These are phyloP conservation scores for Bipolaris zeicola DNA, from an alignment of 2,329 filamentous ascomycete species.

Conservation along the genomic window DNA sequence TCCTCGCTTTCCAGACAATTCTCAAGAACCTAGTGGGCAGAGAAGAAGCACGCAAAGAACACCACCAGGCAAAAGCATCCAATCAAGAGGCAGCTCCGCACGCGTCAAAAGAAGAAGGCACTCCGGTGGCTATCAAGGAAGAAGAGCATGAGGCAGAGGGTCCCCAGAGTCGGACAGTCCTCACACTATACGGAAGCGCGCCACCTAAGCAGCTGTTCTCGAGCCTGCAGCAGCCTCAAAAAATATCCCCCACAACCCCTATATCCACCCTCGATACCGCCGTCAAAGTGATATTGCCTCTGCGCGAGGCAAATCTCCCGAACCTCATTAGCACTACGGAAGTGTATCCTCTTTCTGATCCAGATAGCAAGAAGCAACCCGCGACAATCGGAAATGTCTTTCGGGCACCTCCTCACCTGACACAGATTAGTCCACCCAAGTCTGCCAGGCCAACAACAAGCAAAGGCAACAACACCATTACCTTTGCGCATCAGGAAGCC, in stretches of 20 bases:
- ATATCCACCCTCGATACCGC: slow-evolving; percentile 47
- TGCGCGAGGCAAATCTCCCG: slow-evolving; percentile 72
- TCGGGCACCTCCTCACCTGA: slow-evolving; percentile 68
- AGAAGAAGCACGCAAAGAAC: slow-evolving; percentile 34
- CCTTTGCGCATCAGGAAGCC: slow-evolving; percentile 60
- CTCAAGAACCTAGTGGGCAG: slow-evolving; percentile 36
- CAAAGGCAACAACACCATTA: slow-evolving; percentile 55
- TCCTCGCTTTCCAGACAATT: slow-evolving; percentile 44
- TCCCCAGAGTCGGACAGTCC: slow-evolving; percentile 61
- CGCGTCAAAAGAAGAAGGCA: slow-evolving; percentile 16
- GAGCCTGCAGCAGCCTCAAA: slow-evolving; percentile 68
- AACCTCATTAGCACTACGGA: slow-evolving; percentile 74
- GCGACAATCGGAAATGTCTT: slow-evolving; percentile 76
- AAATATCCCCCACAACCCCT: slow-evolving; percentile 42
- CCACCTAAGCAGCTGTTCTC: slow-evolving; percentile 81
- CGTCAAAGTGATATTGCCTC: slow-evolving; percentile 53
- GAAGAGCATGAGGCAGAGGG: slow-evolving; percentile 31
- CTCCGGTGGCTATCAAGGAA: slow-evolving; percentile 26
- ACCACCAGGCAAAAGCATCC: slow-evolving; percentile 8
- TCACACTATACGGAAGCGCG: slow-evolving; percentile 79
- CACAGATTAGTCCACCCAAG: slow-evolving; percentile 72
- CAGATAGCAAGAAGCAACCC: slow-evolving; percentile 54
- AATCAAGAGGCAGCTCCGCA: slow-evolving; percentile 16
- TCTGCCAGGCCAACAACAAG: slow-evolving; percentile 73
- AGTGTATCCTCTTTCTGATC: slow-evolving; percentile 61